Percentiles rank a stretch among this genome's conserved stretches.
These are phyloP conservation scores for Xylaria sp. DNA, from an alignment of 2,329 filamentous ascomycete genomes.

Conservation along the genomic window DNA sequence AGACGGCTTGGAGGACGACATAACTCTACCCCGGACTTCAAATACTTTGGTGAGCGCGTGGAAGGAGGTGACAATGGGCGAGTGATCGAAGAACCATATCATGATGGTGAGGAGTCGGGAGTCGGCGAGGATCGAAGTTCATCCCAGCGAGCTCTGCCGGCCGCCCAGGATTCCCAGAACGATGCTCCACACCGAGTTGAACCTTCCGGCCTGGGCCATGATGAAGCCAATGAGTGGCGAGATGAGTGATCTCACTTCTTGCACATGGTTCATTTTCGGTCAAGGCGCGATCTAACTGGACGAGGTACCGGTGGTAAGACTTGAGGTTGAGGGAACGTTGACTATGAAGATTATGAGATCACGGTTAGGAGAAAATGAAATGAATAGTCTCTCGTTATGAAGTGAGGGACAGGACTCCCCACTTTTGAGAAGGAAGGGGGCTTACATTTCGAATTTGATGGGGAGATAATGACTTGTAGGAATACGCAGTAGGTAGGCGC, in stretches of 20 bases:
- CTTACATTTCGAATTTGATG: neutral
- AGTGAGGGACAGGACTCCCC: too few species aligned
- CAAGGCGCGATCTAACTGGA: neutral
- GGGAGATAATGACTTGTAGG: neutral
- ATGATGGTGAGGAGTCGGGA: conserved; percentile 25
- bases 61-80: conserved; percentile 22
- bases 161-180: conserved; percentile 20
- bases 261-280: neutral
- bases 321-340: neutral
- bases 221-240: conserved; percentile 28
- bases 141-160: conserved; percentile 14
- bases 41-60: conserved; percentile 14
- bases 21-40: conserved; percentile 15
- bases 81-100: conserved; percentile 29
- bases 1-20: conserved; percentile 19
- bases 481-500: too few species aligned
- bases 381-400: neutral
- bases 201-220: conserved; percentile 22
- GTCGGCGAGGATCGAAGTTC: neutral
- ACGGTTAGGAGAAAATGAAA: neutral
- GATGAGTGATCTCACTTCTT: neutral
- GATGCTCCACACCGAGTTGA: conserved; percentile 20
- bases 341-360: too few species aligned
- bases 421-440: too few species aligned
- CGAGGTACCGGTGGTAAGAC: neutral